Evolutionary conservation across 768 basidiomycete genomes (phyloP).

Genomic region (Lyophyllum semitale): DNA sequence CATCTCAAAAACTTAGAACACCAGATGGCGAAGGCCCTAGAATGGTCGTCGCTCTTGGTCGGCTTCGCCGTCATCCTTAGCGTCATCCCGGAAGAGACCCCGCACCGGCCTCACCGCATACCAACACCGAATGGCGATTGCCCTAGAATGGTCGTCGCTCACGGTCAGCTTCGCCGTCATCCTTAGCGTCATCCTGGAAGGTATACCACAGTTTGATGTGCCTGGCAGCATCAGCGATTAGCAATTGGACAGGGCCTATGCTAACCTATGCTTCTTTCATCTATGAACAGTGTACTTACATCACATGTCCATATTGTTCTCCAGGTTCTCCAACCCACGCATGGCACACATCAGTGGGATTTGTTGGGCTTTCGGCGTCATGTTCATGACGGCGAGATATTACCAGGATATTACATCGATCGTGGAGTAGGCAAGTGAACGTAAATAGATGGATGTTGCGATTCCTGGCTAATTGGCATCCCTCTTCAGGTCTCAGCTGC

Average conservation of each 20-base stretch:
- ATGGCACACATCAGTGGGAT: background rate
- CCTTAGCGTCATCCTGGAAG: constrained; percentile 5
- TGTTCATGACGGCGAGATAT: too few relatives aligned
- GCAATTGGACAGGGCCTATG: background rate
- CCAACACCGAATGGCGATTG: background rate
- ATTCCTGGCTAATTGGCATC: too few relatives aligned
- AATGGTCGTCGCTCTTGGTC: background rate
- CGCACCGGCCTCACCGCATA: constrained; percentile 1
- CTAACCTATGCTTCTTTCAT: background rate
- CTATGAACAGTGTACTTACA: background rate
- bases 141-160: background rate
- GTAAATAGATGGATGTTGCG: too few relatives aligned
- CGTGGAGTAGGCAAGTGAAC: too few relatives aligned
- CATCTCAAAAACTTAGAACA: background rate
- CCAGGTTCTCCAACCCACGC: background rate
- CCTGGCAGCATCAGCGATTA: constrained; percentile 6
- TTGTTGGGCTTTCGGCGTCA: too few relatives aligned
- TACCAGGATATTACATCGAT: too few relatives aligned
- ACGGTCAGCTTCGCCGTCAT: background rate
- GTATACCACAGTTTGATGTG: constrained; percentile 1
- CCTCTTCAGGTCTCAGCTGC: too few relatives aligned
- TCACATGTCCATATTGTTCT: too few relatives aligned
- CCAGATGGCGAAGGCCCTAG: background rate
- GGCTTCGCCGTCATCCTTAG: constrained; percentile 4
- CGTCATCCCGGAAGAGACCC: constrained; percentile 1